Evolutionary conservation across 768 basidiomycete genomes (phyloP).

Genomic region (Peribolospora kevripleyi): DNA sequence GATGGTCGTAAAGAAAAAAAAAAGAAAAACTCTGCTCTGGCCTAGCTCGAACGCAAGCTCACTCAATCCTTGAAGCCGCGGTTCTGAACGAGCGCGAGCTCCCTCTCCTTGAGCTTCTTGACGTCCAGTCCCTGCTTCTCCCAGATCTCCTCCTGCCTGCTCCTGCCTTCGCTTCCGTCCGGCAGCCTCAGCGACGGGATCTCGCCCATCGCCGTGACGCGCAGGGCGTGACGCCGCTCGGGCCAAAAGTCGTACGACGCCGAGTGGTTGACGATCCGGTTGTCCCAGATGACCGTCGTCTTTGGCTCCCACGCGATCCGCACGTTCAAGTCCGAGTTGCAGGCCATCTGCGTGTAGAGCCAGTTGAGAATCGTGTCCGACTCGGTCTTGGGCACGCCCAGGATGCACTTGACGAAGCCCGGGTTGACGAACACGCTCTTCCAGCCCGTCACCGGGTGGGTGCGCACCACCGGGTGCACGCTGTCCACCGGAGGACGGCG

Average conservation of each 20-base stretch:
- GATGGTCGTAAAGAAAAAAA: no score
- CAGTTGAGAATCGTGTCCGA: conserved; percentile 8
- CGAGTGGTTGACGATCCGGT: conserved; percentile 8
- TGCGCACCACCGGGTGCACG: conserved; percentile 56
- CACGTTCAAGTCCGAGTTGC: conserved; percentile 14
- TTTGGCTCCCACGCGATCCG: conserved; percentile 18
- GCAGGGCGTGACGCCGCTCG: conserved; percentile 8
- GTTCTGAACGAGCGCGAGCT: no score
- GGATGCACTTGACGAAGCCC: conserved; percentile 19
- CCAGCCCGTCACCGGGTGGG: conserved; percentile 63
- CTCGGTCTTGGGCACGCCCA: conserved; percentile 12
- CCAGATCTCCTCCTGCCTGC: no score
- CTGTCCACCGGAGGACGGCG: conserved; percentile 9
- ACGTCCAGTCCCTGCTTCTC: no score
- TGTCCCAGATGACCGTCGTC: conserved; percentile 13
- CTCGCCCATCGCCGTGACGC: conserved; percentile 4
- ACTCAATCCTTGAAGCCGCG: no score
- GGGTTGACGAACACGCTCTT: conserved; percentile 65
- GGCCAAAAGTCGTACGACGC: conserved; percentile 8
- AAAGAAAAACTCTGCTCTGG: no score
- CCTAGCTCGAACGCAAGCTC: no score
- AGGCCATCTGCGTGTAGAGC: conserved; percentile 11
- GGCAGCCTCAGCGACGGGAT: no score
- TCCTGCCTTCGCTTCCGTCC: no score
- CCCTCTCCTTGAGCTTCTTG: no score